Percentiles rank a stretch among this genome's conserved stretches.
These are phyloP conservation scores for Butyriboletus loyo DNA, from an alignment of 768 basidiomycete species.

Conservation along the genomic window DNA sequence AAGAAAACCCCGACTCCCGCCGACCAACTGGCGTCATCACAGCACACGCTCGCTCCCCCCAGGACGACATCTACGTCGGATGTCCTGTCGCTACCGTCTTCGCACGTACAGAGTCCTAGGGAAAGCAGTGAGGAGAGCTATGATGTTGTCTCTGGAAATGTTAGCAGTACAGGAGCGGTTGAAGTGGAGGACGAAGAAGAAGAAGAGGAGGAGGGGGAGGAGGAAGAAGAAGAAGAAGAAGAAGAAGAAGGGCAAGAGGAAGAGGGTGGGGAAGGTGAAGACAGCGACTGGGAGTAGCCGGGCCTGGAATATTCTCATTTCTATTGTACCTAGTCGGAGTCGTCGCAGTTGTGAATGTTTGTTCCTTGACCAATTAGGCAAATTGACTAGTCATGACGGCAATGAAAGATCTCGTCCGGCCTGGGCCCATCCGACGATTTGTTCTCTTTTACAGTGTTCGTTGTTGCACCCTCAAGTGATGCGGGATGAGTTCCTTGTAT, in stretches of 20 bases:
- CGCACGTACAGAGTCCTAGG: constrained; percentile 42
- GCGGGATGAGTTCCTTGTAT: constrained; percentile 28
- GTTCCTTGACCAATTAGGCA: constrained; percentile 10
- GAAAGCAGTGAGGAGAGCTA: constrained; percentile 66
- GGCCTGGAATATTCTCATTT: not conserved
- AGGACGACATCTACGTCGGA: constrained; percentile 16
- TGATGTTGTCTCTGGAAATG: constrained; percentile 59
- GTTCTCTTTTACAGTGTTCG: not conserved
- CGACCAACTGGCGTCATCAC: constrained; percentile 19
- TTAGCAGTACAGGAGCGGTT: constrained; percentile 36
- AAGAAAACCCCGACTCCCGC: constrained; percentile 1
- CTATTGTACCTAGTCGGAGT: not conserved
- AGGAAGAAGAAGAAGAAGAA: constrained; percentile 23
- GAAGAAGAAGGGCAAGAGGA: constrained; percentile 23
- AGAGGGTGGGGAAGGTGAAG: constrained; percentile 16
- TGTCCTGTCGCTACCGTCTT: constrained; percentile 29
- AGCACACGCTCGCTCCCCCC: constrained; percentile 26
- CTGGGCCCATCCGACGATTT: not conserved
- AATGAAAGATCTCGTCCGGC: not conserved
- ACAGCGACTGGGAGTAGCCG: constrained; percentile 60
- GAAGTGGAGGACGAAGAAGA: constrained; percentile 31
- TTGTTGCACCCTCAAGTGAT: constrained; percentile 15
- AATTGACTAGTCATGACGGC: constrained; percentile 7
- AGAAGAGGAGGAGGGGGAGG: constrained; percentile 37
- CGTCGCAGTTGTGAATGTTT: not conserved